phyloP scores from a whole-genome alignment of 352 stramenopile genomes.

The Pelagophyceae sp. region DNA sequence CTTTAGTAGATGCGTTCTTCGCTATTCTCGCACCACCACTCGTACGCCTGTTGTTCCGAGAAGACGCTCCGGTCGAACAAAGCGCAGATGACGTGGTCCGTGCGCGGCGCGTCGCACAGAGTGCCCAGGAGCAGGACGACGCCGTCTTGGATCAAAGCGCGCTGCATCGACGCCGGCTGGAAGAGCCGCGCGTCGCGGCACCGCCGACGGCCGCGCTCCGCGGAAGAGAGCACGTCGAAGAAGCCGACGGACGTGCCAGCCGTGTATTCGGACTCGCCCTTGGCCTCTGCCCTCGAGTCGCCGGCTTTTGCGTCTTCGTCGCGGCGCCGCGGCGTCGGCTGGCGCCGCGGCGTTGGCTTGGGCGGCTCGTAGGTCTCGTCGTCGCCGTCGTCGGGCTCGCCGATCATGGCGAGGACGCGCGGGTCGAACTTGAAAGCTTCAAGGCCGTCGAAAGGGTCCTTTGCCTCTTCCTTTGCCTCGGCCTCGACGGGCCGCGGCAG shows the following conservation, averaged over 20 bases:
- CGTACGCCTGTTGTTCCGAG: neutral
- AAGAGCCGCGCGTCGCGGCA: conserved; percentile 8
- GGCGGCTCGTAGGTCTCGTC: too few species aligned
- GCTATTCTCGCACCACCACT: neutral
- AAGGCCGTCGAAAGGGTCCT: neutral
- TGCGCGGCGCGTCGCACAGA: neutral
- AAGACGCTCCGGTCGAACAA: conserved; percentile 1
- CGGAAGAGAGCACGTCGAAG: conserved; percentile 9
- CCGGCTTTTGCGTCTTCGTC: neutral
- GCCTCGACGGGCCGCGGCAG: too few species aligned
- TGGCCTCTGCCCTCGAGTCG: neutral
- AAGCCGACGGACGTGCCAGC: neutral
- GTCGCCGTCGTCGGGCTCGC: too few species aligned
- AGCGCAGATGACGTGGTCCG: conserved; percentile 15
- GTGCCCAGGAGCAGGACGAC: conserved; percentile 10
- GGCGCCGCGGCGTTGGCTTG: too few species aligned
- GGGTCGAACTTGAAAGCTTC: conserved; percentile 8
- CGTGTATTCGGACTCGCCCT: neutral
- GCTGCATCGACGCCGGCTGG: neutral
- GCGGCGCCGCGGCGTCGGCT: neutral
- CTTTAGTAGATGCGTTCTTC: neutral
- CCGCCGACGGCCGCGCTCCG: conserved; percentile 9
- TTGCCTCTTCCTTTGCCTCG: neutral
- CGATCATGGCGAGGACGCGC: neutral
- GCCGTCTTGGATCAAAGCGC: neutral